Evolutionary conservation across 306 rosid genomes (phyloP), one percentile per base, ranked within the genome.

Genomic region (Vicia faba): DNA sequence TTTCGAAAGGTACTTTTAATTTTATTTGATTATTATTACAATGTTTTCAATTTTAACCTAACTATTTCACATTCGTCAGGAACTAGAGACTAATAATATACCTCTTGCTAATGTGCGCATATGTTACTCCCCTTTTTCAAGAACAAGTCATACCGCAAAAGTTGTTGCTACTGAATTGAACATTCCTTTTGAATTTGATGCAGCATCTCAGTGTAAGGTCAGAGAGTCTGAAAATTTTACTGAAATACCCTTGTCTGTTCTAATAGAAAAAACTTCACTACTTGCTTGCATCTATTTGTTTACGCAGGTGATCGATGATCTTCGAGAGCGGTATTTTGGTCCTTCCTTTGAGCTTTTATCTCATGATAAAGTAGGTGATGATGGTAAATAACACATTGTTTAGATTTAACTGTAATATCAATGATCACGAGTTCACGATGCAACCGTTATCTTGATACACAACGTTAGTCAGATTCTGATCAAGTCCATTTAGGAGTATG

Each of bases 41-140:
- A n/a, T 36, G 8, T 35, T 8, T 35, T 35, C 43, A 38, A 38
- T 31, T 38, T 8, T 9, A 39, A 39, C 44, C 44, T 39, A 39
- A 39, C n/a, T 10, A 39, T 39, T 39, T 39, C 5, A 11, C 43
- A 2, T 45, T 45, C 18, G 72, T 38, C 84, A 92, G 98, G 88
- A 73, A 41, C 79, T 87, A 62, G 85, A 83, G 75, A 82, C 77
- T 53, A 77, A 80, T 45, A 64, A 61, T 48, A 59, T 86, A 64
- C 69, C 81, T n/a, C 66, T 83, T 56, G 80, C 85, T 33, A 75
- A 73, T 73, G 85, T 92, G 45, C 85, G 88, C 70, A 86, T 92
- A 77, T 86, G 87, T 75, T 86, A 86, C 75, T 89, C 96, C 8
- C 96, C 96, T 5, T 89, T 92, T 84, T 84, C 97, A 38, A 89